Percentiles rank a stretch among this genome's conserved stretches.
These are phyloP conservation scores for Chondrus crispus DNA, from an alignment of 23 red algal species.

Conservation along the genomic window DNA sequence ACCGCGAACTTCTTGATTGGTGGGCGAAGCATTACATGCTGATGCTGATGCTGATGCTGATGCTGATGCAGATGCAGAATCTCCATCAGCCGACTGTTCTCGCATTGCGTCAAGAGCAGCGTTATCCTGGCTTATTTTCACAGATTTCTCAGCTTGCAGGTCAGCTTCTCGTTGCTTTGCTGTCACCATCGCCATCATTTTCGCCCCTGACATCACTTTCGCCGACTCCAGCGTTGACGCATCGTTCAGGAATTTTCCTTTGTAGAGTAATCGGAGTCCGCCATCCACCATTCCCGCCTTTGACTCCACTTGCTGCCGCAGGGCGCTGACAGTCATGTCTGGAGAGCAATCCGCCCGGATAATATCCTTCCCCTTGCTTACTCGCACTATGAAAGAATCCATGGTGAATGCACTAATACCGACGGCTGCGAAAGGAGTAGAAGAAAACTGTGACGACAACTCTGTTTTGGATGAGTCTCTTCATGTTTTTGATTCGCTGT, in stretches of 20 bases:
- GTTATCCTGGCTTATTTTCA: not conserved
- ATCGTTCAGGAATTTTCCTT: not conserved
- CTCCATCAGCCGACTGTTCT: not conserved
- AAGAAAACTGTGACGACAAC: too few species aligned
- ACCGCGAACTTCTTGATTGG: not conserved
- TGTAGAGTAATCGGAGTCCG: conserved; percentile 7
- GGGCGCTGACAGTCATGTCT: not conserved
- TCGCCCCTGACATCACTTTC: not conserved
- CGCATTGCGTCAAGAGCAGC: not conserved
- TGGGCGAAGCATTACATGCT: too few species aligned
- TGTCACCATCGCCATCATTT: conserved; percentile 28
- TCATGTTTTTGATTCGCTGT: too few species aligned
- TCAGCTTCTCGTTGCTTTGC: not conserved
- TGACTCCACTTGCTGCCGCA: not conserved
- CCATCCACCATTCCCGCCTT: not conserved
- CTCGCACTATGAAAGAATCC: not conserved
- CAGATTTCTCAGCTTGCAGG: not conserved
- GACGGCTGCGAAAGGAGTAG: too few species aligned
- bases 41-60: too few species aligned
- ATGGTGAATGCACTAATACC: too few species aligned
- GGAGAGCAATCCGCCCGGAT: not conserved
- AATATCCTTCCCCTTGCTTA: not conserved
- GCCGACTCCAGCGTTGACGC: not conserved
- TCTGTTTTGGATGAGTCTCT: too few species aligned
- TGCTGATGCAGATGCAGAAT: not conserved